Conservation (phyloP, 2,329 filamentous ascomycete genomes). For the Balansia obtecta region DNA sequence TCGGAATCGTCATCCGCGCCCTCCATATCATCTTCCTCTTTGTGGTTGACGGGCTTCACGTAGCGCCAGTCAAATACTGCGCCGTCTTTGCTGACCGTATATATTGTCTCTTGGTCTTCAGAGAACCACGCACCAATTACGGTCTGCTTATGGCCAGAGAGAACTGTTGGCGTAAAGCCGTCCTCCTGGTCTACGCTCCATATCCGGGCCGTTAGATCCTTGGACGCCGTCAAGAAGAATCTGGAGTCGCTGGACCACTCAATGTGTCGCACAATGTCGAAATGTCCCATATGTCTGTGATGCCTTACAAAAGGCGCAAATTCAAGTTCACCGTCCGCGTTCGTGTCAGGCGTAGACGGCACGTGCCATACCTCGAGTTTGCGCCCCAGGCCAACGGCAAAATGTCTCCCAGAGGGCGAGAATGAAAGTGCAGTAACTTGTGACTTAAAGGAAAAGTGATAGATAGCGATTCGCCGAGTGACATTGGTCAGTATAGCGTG, state of each 20-base stretch:
- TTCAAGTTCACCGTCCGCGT: constrained; percentile 69
- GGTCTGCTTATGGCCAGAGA: constrained; percentile 82
- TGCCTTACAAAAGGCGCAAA: constrained; percentile 92
- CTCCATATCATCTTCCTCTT: constrained; percentile 47
- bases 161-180: constrained; percentile 76
- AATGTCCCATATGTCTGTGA: constrained; percentile 76
- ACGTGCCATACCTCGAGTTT: constrained; percentile 94
- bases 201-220: constrained; percentile 84
- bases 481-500: constrained; percentile 89
- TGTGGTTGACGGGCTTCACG: constrained; percentile 44
- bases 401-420: constrained; percentile 80
- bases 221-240: constrained; percentile 87
- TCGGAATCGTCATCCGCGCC: constrained; percentile 49
- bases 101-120: constrained; percentile 86
- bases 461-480: constrained; percentile 70
- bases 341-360: constrained; percentile 74
- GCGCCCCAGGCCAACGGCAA: constrained; percentile 77
- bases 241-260: constrained; percentile 95
- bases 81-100: constrained; percentile 94
- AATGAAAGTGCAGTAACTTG: constrained; percentile 75
- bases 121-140: constrained; percentile 97
- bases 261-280: constrained; percentile 73
- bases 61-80: constrained; percentile 93
- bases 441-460: constrained; percentile 92
- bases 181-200: constrained; percentile 87